These are phyloP conservation scores for Pseudogymnoascus sp. DNA, from an alignment of 2,329 filamentous ascomycete species.

Conservation along the genomic window DNA sequence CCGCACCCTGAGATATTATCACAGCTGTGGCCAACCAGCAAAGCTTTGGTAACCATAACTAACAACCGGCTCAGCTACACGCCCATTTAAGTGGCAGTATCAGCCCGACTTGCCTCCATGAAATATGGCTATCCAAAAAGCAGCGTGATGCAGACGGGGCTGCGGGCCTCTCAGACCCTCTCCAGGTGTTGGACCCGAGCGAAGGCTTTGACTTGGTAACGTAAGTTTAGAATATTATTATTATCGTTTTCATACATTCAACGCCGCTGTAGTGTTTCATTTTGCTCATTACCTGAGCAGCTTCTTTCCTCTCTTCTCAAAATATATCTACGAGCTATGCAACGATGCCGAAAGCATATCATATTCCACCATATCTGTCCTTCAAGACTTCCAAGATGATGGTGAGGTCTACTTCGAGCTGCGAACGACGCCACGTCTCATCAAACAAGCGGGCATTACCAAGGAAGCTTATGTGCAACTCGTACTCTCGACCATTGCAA, in stretches of 20 bases:
- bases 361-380: slow-evolving; percentile 58
- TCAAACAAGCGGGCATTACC: slow-evolving; percentile 44
- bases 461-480: slow-evolving; percentile 54
- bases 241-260: neutral
- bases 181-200: slow-evolving; percentile 60
- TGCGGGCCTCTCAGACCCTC: slow-evolving; percentile 54
- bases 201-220: slow-evolving; percentile 66
- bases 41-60: slow-evolving; percentile 17
- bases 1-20: neutral
- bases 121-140: slow-evolving; percentile 63
- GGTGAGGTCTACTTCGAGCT: slow-evolving; percentile 74
- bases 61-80: slow-evolving; percentile 52
- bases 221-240: slow-evolving; percentile 36
- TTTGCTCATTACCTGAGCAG: slow-evolving; percentile 34
- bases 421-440: slow-evolving; percentile 68
- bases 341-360: slow-evolving; percentile 53
- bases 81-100: slow-evolving; percentile 78
- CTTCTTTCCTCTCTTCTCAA: slow-evolving; percentile 73
- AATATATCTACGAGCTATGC: slow-evolving; percentile 72
- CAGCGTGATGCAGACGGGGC: slow-evolving; percentile 41
- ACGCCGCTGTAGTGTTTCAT: neutral
- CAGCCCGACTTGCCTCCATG: slow-evolving; percentile 62
- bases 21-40: neutral
- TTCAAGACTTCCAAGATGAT: slow-evolving; percentile 60
- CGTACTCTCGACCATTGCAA: slow-evolving; percentile 57